A percentile compares a stretch with the other conserved stretches of the same genome.
Conservation (phyloP, 805 yeast genomes). For the Komagataella phaffii region DNA sequence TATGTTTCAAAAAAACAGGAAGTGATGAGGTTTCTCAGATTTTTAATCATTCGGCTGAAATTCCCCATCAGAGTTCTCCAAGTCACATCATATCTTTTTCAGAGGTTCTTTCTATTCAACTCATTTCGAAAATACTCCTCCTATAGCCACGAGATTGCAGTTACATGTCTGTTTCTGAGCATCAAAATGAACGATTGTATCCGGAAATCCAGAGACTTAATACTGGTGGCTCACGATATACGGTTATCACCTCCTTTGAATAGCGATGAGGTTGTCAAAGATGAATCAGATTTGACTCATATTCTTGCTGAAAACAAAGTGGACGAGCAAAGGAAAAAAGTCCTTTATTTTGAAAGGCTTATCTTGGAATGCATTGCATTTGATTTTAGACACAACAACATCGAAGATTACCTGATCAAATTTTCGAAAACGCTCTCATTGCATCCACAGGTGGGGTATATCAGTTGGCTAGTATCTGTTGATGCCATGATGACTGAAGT, state of each 20-base stretch:
- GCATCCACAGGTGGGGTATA: slow-evolving; percentile 31
- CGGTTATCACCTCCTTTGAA: slow-evolving; percentile 12
- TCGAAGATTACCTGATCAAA: slow-evolving; percentile 56
- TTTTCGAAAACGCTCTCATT: slow-evolving; percentile 35
- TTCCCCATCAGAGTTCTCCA: slow-evolving; percentile 62
- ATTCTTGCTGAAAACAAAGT: slow-evolving; percentile 16
- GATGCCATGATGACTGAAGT: slow-evolving; percentile 64
- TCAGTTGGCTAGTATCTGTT: slow-evolving; percentile 66
- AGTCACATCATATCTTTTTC: slow-evolving; percentile 61
- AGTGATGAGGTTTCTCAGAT: slow-evolving; percentile 39
- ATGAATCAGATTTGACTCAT: background rate
- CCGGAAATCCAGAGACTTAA: slow-evolving; percentile 55
- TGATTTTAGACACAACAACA: slow-evolving; percentile 59
- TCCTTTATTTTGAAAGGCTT: slow-evolving; percentile 53
- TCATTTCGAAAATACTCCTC: slow-evolving; percentile 33
- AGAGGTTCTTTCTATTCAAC: slow-evolving; percentile 56
- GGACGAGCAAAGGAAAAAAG: slow-evolving; percentile 42
- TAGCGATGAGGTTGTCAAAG: background rate
- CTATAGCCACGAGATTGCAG: slow-evolving; percentile 44
- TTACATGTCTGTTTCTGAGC: slow-evolving; percentile 58
- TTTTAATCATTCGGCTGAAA: slow-evolving; percentile 37
- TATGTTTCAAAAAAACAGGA: slow-evolving; percentile 16
- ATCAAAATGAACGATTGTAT: slow-evolving; percentile 76
- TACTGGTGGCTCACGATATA: slow-evolving; percentile 31
- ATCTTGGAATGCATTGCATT: slow-evolving; percentile 67